Evolutionary conservation across 495 filamentous ascomycete species (phyloP), one percentile per base, ranked within the genome.

Genomic region (Aspergillus affinis): DNA sequence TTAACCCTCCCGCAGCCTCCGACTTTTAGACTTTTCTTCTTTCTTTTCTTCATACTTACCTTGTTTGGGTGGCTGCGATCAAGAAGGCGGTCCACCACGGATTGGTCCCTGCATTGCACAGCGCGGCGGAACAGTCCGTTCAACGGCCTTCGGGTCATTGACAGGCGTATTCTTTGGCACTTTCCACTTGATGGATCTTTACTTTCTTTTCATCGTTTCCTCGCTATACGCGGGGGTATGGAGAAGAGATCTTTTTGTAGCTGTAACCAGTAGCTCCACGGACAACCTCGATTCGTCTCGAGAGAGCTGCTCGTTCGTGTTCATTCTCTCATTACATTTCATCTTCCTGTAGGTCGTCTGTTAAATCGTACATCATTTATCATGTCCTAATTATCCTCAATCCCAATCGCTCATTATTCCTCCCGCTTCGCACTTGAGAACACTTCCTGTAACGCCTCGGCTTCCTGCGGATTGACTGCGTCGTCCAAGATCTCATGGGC

Each of bases 21-120:
- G 1, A 21, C 18, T 72, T 75, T 71, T 57, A 5, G 52, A 30
- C 61, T 61, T 66, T 69, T 75, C 72, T 73, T 75, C 72, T 72
- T 78, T 79, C 71, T 75, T 70, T 82, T 86, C 81, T 82, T 86
- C 83, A 88, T 88, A 87, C 84, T 87, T 88, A 88, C 85, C 84
- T 88, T 87, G 82, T 84, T 81, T 82, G 78, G 77, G 78, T 75
- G 75, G 72, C 78, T 71, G 78, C 75, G 84, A 76, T 88, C 85
- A 87, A 73, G 76, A 84, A 82, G 75, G 74, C 79, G 73, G 80
- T 73, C 65, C 76, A 76, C 79, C 79, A 85, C 78, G 74, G 72
- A 72, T 79, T 80, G 80, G 86, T 83, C 76, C 85, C 85, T 88
- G 82, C 86, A 90, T 89, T 87, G 86, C 86, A 89, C 86, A 88